Evolutionary conservation across 352 stramenopile genomes (phyloP), one percentile per base, ranked within the genome.

Genomic region (Achlya hypogyna): DNA sequence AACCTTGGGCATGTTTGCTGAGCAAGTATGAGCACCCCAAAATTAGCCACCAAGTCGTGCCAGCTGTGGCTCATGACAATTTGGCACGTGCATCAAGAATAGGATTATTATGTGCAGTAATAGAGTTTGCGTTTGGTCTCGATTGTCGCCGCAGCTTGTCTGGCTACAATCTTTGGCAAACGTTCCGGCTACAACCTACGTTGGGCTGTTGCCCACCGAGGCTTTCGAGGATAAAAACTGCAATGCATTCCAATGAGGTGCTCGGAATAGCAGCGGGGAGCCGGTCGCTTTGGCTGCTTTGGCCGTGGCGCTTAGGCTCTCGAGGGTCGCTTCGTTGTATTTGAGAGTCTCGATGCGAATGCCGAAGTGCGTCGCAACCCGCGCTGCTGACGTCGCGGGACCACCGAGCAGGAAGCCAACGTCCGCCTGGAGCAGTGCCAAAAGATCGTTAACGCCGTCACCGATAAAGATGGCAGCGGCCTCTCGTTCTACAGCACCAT

Each of bases 401-500:
- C 22, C 16, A 23, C 40, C 51, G 18, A 67, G 23, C 5, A 67
- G 29, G 31, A 67, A 28, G 32, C 60, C 60, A 14, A 67, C 42
- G 34, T 67, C 47, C 14, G 60, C 60, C 18, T 29, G 20, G 9
- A 67, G 23, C 28, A 67, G 60, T n/a, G 60, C 60, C 9, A 29
- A 27, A 27, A 67, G 60, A 27, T 67, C 60, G 25, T 67, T 67
- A 23, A 67, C 27, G n/a, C 60, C 60, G 32, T 67, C 60, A 10
- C 60, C 60, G 16, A 67, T 22, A 59, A 32, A 67, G 10, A 58
- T 34, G 18, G 14, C 53, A 45, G 29, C 6, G 23, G 6, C 6
- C 27, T 10, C 25, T 10, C 32, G 6, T 45, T 10, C 9, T 47
- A 63, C 16, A 29, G 20, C n/a, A 51, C 32, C 9, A 52, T 10